Evolutionary conservation across 2,329 filamentous ascomycete species (phyloP).

Genomic region (Tolypocladium paradoxum): DNA sequence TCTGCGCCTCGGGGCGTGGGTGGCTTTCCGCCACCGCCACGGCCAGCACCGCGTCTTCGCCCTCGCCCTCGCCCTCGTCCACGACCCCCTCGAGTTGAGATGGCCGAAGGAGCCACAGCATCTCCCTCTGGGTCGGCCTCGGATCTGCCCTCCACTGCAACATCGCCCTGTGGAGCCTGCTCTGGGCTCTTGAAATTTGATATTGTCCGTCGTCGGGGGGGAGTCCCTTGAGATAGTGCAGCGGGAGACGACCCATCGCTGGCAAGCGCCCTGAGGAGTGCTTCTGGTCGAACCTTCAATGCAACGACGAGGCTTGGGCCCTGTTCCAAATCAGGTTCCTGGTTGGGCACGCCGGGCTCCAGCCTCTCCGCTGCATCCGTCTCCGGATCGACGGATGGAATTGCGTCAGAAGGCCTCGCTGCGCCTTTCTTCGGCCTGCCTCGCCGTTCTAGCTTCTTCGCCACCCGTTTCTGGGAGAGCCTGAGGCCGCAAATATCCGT

Average conservation of each 20-base stretch:
- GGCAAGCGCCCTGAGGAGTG: background rate
- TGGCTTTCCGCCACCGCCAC: conserved; percentile 3
- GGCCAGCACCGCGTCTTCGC: background rate
- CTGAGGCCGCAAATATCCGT: background rate
- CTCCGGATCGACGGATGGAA: background rate
- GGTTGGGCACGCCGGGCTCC: background rate
- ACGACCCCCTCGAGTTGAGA: background rate
- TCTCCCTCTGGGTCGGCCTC: background rate
- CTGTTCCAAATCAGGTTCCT: background rate
- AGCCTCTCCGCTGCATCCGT: background rate
- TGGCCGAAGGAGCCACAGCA: background rate
- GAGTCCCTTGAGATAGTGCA: background rate
- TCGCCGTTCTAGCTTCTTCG: background rate
- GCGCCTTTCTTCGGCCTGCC: background rate
- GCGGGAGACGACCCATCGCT: background rate
- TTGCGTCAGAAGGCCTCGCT: background rate
- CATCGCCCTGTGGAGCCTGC: background rate
- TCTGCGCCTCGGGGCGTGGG: conserved; percentile 5
- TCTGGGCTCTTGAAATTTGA: background rate
- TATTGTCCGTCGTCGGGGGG: background rate
- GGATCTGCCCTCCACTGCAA: background rate
- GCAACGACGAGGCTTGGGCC: background rate
- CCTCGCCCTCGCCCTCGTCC: conserved; percentile 2
- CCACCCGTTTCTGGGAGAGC: background rate
- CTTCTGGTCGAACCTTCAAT: background rate